Evolutionary conservation across 73 alveolate genomes (phyloP).

Genomic region (Paramecium octaurelia): DNA sequence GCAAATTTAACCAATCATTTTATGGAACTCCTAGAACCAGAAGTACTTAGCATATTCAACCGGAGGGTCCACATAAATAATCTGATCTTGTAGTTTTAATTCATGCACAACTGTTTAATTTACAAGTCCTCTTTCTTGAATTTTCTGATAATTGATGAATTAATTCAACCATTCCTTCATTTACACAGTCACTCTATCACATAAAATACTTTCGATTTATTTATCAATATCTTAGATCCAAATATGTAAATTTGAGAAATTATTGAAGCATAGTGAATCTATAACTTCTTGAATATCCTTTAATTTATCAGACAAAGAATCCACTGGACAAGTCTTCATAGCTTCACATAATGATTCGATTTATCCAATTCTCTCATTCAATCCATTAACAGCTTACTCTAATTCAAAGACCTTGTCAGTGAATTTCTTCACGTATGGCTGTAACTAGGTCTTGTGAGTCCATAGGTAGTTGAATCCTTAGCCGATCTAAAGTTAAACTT

Average conservation of each 20-base stretch:
- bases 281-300: slow-evolving; percentile 79
- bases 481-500: slow-evolving; percentile 67
- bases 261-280: slow-evolving; percentile 78
- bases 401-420: slow-evolving; percentile 81
- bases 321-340: slow-evolving; percentile 54
- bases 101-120: slow-evolving; percentile 75
- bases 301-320: slow-evolving; percentile 51
- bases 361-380: slow-evolving; percentile 71
- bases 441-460: slow-evolving; percentile 80
- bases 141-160: slow-evolving; percentile 63
- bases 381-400: slow-evolving; percentile 87
- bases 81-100: slow-evolving; percentile 82
- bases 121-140: slow-evolving; percentile 64
- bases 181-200: slow-evolving; percentile 74
- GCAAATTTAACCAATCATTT: slow-evolving; percentile 75
- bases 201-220: slow-evolving; percentile 79
- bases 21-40: slow-evolving; percentile 96
- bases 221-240: slow-evolving; percentile 89
- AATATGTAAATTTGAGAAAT: slow-evolving; percentile 79
- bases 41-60: slow-evolving; percentile 92
- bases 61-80: slow-evolving; percentile 95
- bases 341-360: slow-evolving; percentile 70
- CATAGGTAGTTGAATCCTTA: slow-evolving; percentile 76
- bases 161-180: slow-evolving; percentile 82
- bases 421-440: slow-evolving; percentile 71